Evolutionary conservation across 2,329 filamentous ascomycete species (phyloP), one percentile per base, ranked within the genome.

Genomic region (Setomelanomma holmii): DNA sequence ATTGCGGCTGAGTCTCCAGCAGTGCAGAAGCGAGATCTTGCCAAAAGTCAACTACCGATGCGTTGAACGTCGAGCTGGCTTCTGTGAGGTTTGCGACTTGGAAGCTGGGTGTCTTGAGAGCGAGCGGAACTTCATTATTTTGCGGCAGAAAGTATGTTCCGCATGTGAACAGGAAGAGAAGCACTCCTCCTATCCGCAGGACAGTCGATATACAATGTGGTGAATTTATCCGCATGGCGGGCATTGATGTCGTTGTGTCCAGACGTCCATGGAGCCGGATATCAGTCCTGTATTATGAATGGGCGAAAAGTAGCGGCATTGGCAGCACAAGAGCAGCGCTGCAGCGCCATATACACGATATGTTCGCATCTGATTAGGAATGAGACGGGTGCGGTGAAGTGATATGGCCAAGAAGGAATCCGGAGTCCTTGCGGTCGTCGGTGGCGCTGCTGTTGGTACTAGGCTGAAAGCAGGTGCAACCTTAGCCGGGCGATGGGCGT

Each of bases 1-100:
- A 56, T 30, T 51, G 56, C n/a, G 63, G 61, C 20, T 56, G 43
- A n/a, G 58, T 54, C 8, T 54, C 53, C 1, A 58, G 14, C 7
- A 63, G 35, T 17, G 57, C 52, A 6, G 52, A 45, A 16, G 49
- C 53, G 11, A 63, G 48, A 11, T 63, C 57, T n/a, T 50, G 40
- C 60, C 60, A 63, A 24, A 63, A 63, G 6, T 52, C 38, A 23
- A 51, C 45, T 4, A 58, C 50, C 11, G 57, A 40, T 21, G 33
- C 22, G 23, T 43, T 52, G 51, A 63, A 63, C 5, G 43, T 59
- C 11, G 60, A 60, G 23, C 55, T 52, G 30, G 42, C 23, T 17
- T 53, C 56, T 20, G 59, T 62, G 30, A 58, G 27, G 33, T 60
- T 60, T n/a, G 42, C 49, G 14, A 45, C 47, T 2, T 39, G 46